These are phyloP conservation scores for Penicillium sp. DNA, from an alignment of 2,329 filamentous ascomycete genomes.

Conservation along the genomic window DNA sequence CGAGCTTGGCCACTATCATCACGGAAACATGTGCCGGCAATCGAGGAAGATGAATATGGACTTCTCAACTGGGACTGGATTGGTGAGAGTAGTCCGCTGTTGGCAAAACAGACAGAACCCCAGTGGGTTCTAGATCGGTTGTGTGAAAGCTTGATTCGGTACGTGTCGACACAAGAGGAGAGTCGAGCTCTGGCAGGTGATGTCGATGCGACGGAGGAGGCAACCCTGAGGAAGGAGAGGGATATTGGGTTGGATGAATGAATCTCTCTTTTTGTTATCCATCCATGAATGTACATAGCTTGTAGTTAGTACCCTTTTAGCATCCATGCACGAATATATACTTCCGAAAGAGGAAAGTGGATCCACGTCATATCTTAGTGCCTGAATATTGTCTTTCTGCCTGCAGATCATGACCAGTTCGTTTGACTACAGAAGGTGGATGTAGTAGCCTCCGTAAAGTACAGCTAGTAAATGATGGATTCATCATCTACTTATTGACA, in stretches of 20 bases:
- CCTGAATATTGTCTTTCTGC: neutral
- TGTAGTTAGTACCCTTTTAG: neutral
- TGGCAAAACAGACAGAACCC: constrained; percentile 60
- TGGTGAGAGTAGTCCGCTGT: constrained; percentile 65
- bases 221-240: constrained; percentile 25
- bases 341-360: neutral
- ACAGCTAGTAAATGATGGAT: neutral
- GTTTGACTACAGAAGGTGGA: neutral
- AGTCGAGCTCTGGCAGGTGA: constrained; percentile 2
- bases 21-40: neutral
- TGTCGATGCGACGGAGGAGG: constrained; percentile 12
- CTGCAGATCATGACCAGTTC: neutral
- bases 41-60: constrained; percentile 52
- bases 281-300: neutral
- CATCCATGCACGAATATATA: neutral
- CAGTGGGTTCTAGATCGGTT: constrained; percentile 67
- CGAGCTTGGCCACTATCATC: constrained; percentile 18
- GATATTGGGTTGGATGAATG: constrained; percentile 24
- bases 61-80: constrained; percentile 71
- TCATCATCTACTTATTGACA: neutral
- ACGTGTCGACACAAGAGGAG: constrained; percentile 29
- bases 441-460: neutral
- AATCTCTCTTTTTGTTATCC: neutral
- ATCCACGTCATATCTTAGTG: neutral
- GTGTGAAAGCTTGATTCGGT: constrained; percentile 60